These are phyloP conservation scores for Asterophora parasitica DNA, from an alignment of 768 basidiomycete genomes.

Conservation along the genomic window DNA sequence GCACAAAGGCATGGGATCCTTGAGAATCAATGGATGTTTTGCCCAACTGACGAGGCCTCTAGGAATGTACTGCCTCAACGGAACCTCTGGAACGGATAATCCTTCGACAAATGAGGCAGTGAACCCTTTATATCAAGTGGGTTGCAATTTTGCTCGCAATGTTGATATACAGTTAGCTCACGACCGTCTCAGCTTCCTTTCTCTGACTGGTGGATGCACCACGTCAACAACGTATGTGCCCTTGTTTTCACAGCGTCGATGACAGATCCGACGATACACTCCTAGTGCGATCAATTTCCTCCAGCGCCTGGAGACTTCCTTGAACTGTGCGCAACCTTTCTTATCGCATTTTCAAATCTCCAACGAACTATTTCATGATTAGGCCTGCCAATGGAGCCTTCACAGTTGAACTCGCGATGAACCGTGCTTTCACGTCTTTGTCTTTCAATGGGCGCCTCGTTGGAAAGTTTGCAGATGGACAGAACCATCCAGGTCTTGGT, in stretches of 20 bases:
- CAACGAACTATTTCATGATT: not conserved
- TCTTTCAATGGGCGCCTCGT: conserved; percentile 34
- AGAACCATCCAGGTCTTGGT: conserved; percentile 30
- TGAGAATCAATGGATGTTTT: not conserved
- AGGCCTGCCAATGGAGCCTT: conserved; percentile 45
- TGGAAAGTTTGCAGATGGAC: conserved; percentile 41
- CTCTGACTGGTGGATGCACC: conserved; percentile 30
- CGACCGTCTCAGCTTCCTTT: conserved; percentile 5
- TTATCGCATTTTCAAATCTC: not conserved
- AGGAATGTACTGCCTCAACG: conserved; percentile 46
- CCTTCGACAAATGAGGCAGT: conserved; percentile 37
- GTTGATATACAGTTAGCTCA: not conserved
- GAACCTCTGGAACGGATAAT: conserved; percentile 26
- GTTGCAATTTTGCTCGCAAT: conserved; percentile 8
- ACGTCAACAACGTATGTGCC: conserved; percentile 28
- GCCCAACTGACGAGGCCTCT: not conserved
- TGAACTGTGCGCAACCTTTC: conserved; percentile 30
- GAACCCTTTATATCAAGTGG: conserved; percentile 40
- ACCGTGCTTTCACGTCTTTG: conserved; percentile 43
- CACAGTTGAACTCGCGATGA: conserved; percentile 44
- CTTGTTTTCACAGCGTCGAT: not conserved
- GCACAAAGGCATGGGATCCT: conserved; percentile 12
- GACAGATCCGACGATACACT: not conserved
- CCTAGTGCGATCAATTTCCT: conserved; percentile 40
- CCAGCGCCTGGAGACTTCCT: conserved; percentile 38